These are phyloP conservation scores for Trypanosoma theileri DNA, from an alignment of 208 protist species.

Conservation along the genomic window DNA sequence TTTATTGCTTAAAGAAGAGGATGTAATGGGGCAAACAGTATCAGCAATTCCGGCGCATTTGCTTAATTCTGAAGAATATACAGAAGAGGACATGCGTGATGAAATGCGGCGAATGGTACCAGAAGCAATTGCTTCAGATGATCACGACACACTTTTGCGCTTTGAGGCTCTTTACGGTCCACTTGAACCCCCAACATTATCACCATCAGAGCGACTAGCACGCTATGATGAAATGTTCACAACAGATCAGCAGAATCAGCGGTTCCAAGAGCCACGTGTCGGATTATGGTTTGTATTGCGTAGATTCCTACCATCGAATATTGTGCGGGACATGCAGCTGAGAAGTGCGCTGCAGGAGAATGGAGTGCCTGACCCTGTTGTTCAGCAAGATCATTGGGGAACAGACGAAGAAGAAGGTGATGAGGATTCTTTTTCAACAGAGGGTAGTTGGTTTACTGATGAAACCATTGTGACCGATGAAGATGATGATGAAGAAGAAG, in stretches of 20 bases:
- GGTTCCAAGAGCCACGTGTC: constrained; percentile 16
- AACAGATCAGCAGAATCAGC: constrained; percentile 13
- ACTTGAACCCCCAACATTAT: constrained; percentile 10
- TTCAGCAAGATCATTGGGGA: constrained; percentile 12
- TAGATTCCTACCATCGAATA: constrained; percentile 33
- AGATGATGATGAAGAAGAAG: background rate
- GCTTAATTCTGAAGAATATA: constrained; percentile 26
- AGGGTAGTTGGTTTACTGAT: constrained; percentile 24
- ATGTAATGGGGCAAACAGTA: constrained; percentile 41
- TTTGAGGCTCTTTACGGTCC: constrained; percentile 38
- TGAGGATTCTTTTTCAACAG: constrained; percentile 14
- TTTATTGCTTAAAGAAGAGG: constrained; percentile 33
- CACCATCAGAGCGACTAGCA: constrained; percentile 14
- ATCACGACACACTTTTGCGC: constrained; percentile 38
- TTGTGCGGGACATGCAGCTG: constrained; percentile 32
- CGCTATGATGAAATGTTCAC: constrained; percentile 29
- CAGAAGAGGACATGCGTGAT: constrained; percentile 32
- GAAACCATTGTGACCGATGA: constrained; percentile 1
- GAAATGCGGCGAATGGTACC: constrained; percentile 6
- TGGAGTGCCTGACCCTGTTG: constrained; percentile 37
- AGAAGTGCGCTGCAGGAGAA: constrained; percentile 17
- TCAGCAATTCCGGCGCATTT: constrained; percentile 54
- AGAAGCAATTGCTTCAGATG: constrained; percentile 13
- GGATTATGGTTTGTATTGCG: constrained; percentile 27
- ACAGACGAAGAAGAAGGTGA: constrained; percentile 9